Evolutionary conservation across 768 basidiomycete genomes (phyloP), one percentile per base, ranked within the genome.

Genomic region (Russula griseocarnosa): DNA sequence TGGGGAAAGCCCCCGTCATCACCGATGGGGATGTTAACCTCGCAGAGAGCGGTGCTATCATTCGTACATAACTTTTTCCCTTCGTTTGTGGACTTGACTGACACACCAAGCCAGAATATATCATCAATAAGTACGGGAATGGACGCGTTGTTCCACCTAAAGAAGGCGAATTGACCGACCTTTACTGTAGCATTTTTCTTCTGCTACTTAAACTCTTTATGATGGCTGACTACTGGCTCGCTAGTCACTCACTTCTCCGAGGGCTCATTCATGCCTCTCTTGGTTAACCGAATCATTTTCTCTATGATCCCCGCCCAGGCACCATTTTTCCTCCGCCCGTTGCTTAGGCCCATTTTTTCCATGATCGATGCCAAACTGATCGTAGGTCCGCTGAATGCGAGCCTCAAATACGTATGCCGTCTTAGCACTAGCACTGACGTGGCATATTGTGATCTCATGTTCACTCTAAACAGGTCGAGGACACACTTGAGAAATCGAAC

Each of bases 1-100:
- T 81, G 11, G 80, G 82, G 28, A 81, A 78, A 66, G 72, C 77
- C 3, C 82, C 81, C 20, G 73, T 82, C 56, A 79, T 81, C 47
- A 79, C 77, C 3, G 79, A 81, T 66, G 80, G 77, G 18, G 76
- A 77, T 22, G 60, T 79, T n/a, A 76, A 73, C 4, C 61, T 82
- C 18, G 76, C 78, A 9, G 78, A 79, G 69, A 77, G 80, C 64
- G 76, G 76, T 30, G 79, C 79, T 20, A 80, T 81, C 46, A 70
- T 79, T 59, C 76, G 80, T 79, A 60, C 40, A 71, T 64, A 24
- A 36, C 36, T 62, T 54, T 54, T 14, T 13, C 11, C 36, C 57
- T 47, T 44, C 28, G n/a, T n/a, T 34, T 36, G 50, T n/a, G 36
- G 30, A 20, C 8, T 57, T 32, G 36, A 40, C 58, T 53, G 38